Evolutionary conservation across 768 basidiomycete species (phyloP).

Genomic region (Tubosaeta sp.): DNA sequence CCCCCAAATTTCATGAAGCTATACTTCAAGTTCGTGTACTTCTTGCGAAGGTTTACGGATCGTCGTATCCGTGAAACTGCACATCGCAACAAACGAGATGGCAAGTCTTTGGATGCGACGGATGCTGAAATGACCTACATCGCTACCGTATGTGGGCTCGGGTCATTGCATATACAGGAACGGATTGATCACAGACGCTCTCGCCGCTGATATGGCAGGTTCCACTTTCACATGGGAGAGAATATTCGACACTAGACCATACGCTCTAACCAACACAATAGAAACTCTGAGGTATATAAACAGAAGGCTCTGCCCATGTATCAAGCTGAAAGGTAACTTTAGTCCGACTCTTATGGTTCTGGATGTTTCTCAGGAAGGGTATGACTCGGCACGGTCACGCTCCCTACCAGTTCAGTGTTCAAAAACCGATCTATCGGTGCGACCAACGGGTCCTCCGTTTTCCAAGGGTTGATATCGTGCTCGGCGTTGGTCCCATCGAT

Average conservation of each 20-base stretch:
- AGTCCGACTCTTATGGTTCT: background rate
- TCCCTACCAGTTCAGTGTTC: background rate
- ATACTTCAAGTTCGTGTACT: too few relatives aligned
- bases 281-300: background rate
- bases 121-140: too few relatives aligned
- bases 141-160: too few relatives aligned
- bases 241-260: background rate
- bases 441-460: conserved; percentile 12
- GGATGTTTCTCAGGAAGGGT: background rate
- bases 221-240: too few relatives aligned
- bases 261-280: conserved; percentile 7
- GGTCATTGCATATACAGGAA: too few relatives aligned
- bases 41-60: too few relatives aligned
- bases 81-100: too few relatives aligned
- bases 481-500: conserved; percentile 29
- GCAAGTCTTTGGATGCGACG: too few relatives aligned
- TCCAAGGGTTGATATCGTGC: background rate
- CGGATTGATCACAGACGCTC: too few relatives aligned
- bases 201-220: too few relatives aligned
- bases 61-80: too few relatives aligned
- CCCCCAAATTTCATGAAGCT: too few relatives aligned
- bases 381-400: background rate
- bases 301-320: background rate
- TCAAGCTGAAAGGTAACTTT: background rate
- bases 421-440: conserved; percentile 13